These are phyloP conservation scores for Rhizophagus sp. DNA, from an alignment of 192 early-diverging fungal genomes.

Conservation along the genomic window DNA sequence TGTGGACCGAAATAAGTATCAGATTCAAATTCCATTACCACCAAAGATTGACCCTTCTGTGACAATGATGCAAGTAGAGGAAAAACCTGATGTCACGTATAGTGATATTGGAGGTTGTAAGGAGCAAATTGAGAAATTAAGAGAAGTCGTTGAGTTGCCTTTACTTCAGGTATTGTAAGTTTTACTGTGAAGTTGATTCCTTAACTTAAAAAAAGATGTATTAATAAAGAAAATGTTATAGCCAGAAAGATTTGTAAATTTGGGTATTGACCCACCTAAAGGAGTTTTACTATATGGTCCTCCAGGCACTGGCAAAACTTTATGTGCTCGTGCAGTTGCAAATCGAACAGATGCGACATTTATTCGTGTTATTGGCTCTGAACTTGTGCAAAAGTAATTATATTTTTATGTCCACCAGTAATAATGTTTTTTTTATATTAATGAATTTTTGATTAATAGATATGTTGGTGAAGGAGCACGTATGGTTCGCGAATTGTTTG, in stretches of 20 bases:
- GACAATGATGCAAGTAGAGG: conserved; percentile 99
- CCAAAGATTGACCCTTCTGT: conserved; percentile 98
- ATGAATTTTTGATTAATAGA: conserved; percentile 26
- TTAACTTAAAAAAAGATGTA: neutral
- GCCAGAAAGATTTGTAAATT: conserved; percentile 95
- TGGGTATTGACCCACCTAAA: conserved; percentile 99
- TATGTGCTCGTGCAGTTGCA: conserved; percentile 97
- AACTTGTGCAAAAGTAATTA: conserved; percentile 91
- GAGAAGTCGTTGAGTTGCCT: conserved; percentile 98
- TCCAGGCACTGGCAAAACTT: conserved; percentile 96
- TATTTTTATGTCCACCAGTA: neutral
- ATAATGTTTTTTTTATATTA: neutral
- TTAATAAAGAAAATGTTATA: conserved; percentile 29
- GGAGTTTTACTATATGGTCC: conserved; percentile 97
- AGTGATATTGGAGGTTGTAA: conserved; percentile 99
- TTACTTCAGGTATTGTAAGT: conserved; percentile 62
- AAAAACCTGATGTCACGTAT: conserved; percentile 99
- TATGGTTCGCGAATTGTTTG: conserved; percentile 99
- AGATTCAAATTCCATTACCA: conserved; percentile 98
- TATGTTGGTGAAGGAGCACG: conserved; percentile 99
- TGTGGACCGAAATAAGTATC: conserved; percentile 98
- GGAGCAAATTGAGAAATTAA: conserved; percentile 99
- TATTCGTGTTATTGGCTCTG: conserved; percentile 99
- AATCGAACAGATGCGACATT: conserved; percentile 99
- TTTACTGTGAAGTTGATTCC: neutral